A percentile compares a stretch with the other conserved stretches of the same genome.
Evolutionary conservation across 371 early-diverging fungal genomes (phyloP).

Genomic region (Apophysomyces ossiformis): DNA sequence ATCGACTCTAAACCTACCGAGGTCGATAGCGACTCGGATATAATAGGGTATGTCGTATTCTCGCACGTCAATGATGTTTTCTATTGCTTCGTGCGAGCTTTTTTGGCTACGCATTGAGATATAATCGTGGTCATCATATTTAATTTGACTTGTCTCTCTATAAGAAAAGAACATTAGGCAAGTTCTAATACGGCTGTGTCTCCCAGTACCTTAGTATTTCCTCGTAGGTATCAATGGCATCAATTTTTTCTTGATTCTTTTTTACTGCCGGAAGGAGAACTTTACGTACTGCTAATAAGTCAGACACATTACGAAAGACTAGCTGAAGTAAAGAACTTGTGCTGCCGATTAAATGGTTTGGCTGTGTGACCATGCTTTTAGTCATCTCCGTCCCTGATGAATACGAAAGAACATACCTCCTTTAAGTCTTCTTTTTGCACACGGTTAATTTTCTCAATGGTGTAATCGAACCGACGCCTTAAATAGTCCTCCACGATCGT

Average conservation of each 20-base stretch:
- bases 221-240: constrained; percentile 65
- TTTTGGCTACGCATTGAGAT: constrained; percentile 37
- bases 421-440: constrained; percentile 87
- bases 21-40: constrained; percentile 92
- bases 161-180: background rate
- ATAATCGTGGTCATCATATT: constrained; percentile 27
- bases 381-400: background rate
- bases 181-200: background rate
- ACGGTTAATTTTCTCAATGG: constrained; percentile 65
- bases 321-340: constrained; percentile 79
- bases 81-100: constrained; percentile 50
- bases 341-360: constrained; percentile 89
- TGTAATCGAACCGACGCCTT: constrained; percentile 71
- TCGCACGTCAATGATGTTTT: constrained; percentile 83
- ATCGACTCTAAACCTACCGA: constrained; percentile 50
- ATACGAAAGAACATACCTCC: constrained; percentile 57
- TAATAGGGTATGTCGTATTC: constrained; percentile 97
- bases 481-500: constrained; percentile 88
- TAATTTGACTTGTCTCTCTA: constrained; percentile 38
- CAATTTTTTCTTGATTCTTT: constrained; percentile 70
- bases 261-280: constrained; percentile 69
- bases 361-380: constrained; percentile 42
- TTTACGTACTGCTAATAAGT: constrained; percentile 79
- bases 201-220: constrained; percentile 52
- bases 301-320: constrained; percentile 80